These are phyloP conservation scores for Sporothrix variecibatus DNA, from an alignment of 2,329 filamentous ascomycete species.

Conservation along the genomic window DNA sequence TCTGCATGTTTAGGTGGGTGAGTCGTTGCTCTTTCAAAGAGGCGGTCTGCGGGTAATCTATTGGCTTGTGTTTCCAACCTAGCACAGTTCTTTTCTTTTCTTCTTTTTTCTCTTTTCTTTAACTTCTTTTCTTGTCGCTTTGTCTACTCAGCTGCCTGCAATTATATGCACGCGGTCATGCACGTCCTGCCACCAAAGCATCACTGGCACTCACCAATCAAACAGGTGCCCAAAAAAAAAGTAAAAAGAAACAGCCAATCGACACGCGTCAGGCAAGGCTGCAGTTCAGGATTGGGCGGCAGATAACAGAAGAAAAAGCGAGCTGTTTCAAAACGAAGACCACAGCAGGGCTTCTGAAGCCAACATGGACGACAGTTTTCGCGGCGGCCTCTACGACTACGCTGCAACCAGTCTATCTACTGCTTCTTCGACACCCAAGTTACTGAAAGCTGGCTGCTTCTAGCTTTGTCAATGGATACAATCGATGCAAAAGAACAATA, in stretches of 20 bases:
- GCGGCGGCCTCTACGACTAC: background rate
- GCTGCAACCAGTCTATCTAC: background rate
- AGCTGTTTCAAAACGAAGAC: background rate
- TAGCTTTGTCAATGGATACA: too few relatives aligned
- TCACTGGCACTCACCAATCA: conserved; percentile 5
- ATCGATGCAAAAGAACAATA: too few relatives aligned
- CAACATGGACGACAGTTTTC: background rate
- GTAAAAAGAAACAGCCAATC: conserved; percentile 4
- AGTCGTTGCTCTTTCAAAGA: background rate
- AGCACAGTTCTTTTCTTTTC: background rate
- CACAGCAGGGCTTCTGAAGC: background rate
- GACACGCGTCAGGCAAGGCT: conserved; percentile 17
- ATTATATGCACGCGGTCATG: conserved; percentile 20
- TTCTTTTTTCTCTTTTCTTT: background rate
- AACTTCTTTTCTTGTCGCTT: background rate
- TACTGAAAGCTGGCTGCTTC: background rate
- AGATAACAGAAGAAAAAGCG: background rate
- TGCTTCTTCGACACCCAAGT: background rate
- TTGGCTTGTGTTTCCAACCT: background rate
- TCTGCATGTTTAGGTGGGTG: background rate
- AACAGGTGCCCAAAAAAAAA: background rate
- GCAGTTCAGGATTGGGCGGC: conserved; percentile 1
- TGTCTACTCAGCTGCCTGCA: conserved; percentile 22
- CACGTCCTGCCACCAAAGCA: background rate
- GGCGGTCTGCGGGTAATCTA: conserved; percentile 16